These are phyloP conservation scores for Taiozyma sp. DNA, from an alignment of 1,139 yeast genomes.

Conservation along the genomic window DNA sequence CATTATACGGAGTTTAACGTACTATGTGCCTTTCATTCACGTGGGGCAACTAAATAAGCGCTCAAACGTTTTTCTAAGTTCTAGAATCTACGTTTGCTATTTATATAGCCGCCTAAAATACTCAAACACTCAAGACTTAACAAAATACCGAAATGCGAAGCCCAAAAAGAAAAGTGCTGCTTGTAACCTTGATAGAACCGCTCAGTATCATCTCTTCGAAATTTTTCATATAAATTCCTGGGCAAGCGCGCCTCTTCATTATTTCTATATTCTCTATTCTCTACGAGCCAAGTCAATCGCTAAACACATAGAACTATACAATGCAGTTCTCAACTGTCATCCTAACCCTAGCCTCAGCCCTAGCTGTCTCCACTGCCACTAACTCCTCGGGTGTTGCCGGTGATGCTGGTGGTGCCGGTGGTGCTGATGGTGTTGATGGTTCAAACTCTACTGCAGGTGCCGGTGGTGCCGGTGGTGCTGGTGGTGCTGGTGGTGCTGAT, in stretches of 20 bases:
- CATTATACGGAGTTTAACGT: no score
- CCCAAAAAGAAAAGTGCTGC: neutral
- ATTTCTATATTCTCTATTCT: neutral
- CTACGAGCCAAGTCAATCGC: neutral
- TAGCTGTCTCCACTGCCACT: conserved; percentile 3
- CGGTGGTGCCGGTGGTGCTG: neutral
- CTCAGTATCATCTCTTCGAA: neutral
- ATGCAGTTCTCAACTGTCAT: conserved; percentile 5
- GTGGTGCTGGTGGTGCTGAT: neutral
- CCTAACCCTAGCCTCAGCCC: neutral
- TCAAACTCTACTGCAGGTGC: neutral
- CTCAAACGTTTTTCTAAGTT: no score
- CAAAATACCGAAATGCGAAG: neutral
- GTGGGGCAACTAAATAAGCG: no score
- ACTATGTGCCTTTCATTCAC: no score
- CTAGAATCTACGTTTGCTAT: neutral
- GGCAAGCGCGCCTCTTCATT: neutral
- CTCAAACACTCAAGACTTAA: neutral
- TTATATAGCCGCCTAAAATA: neutral
- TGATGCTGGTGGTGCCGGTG: neutral
- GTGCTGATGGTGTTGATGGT: no score
- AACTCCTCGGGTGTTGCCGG: conserved; percentile 1
- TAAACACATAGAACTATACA: neutral
- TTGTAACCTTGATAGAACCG: no score
- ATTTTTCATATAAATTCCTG: neutral